phyloP scores from a whole-genome alignment of 768 basidiomycete genomes.

The Termitomyces sp. region DNA sequence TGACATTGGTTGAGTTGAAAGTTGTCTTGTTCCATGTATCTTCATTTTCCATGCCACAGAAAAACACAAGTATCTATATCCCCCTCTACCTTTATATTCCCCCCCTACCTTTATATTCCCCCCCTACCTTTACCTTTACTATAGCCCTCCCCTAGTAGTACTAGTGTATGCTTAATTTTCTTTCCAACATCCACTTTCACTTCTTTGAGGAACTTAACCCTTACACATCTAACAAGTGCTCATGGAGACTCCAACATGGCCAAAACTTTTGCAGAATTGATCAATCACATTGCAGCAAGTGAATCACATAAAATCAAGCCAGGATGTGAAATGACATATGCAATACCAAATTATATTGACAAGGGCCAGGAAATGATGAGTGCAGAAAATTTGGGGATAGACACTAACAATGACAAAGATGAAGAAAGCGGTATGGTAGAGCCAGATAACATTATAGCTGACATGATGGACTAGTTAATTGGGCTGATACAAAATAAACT shows the following conservation, averaged over 20 bases:
- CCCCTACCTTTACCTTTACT: no score
- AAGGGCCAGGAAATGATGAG: background rate
- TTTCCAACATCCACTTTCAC: constrained; percentile 9
- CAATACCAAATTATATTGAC: background rate
- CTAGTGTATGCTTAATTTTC: constrained; percentile 8
- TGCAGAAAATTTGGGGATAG: background rate
- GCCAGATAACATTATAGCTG: background rate
- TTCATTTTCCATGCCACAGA: constrained; percentile 12
- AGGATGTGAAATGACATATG: background rate
- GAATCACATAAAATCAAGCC: background rate
- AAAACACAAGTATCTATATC: constrained; percentile 13
- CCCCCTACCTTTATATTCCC: no score
- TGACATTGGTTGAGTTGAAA: constrained; percentile 10
- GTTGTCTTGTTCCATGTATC: constrained; percentile 7
- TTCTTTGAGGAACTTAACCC: constrained; percentile 16
- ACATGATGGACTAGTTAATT: no score
- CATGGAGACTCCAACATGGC: constrained; percentile 24
- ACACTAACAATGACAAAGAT: background rate
- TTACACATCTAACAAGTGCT: constrained; percentile 18
- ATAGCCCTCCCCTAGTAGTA: no score
- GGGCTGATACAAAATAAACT: no score
- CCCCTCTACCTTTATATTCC: no score
- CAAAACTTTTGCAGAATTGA: constrained; percentile 16
- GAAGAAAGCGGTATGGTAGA: background rate
- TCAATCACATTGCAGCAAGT: constrained; percentile 3